Evolutionary conservation across 164 flowering plant genomes (phyloP), one percentile per base, ranked within the genome.

Genomic region (Vitis cinerea): DNA sequence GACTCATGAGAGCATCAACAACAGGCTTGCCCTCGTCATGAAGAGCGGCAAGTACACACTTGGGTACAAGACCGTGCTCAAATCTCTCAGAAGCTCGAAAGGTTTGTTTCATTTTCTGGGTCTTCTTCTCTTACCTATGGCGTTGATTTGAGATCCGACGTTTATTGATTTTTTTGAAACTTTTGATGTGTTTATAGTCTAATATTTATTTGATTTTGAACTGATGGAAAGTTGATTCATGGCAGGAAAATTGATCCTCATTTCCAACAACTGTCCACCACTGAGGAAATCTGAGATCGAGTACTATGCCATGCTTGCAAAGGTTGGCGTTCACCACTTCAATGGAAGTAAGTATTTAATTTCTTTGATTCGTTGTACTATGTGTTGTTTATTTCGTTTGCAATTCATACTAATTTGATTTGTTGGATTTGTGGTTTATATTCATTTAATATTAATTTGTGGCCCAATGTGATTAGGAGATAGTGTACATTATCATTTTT

Each of bases 1-100:
- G 91, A 88, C 91, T 10, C 93, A 88, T 81, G 96, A 90, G 79
- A 85, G 87, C 81, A 88, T 90, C 78, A 90, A 90, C 89, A 90
- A 78, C 78, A 80, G 93, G 68, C 75, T 90, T 50, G 96, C 96
- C 74, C 88, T 89, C 12, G 93, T 87, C 29, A 86, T 90, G 93
- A 90, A 90, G 91, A 88, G 96, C 49, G 96, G 96, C 0, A 90
- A 88, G 70, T 88, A 79, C 81, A 87, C 91, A 1, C 79, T 90
- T 10, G 96, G 93, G 2, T 90, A 90, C 84, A 90, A 90, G 76
- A 87, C 96, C 19, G 93, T 90, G 52, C 89, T 90, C 65, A 82
- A 77, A 50, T 70, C 92, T 13, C 88, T 90, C 44, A 75, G 95
- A 61, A 82, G 51, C 78, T 90, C 95, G 27, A 87, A 87, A 78